Conservation (phyloP, 306 rosid species). For the Alnus glutinosa region DNA sequence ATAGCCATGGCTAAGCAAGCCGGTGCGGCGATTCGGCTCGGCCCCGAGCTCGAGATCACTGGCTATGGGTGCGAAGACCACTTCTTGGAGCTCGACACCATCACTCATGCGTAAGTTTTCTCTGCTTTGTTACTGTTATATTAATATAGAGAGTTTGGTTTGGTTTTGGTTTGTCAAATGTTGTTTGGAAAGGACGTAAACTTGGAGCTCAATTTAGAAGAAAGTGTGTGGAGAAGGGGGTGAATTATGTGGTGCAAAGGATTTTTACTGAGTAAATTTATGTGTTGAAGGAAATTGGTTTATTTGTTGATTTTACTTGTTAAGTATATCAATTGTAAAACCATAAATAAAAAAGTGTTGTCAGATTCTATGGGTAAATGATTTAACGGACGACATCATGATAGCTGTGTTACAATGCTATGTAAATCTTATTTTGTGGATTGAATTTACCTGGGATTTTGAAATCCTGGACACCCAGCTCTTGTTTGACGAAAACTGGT, state of each 20-base stretch:
- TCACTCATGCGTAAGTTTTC: constrained; percentile 37
- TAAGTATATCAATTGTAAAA: too few species aligned
- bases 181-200: neutral
- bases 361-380: neutral
- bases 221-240: neutral
- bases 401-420: neutral
- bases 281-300: neutral
- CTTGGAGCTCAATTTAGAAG: neutral
- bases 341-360: neutral
- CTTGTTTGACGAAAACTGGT: neutral
- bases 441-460: too few species aligned
- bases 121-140: neutral
- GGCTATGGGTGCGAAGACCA: constrained; percentile 99
- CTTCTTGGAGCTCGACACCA: constrained; percentile 90
- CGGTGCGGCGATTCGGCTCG: constrained; percentile 81
- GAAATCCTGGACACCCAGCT: neutral
- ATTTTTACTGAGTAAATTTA: neutral
- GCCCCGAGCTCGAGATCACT: constrained; percentile 94
- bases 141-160: too few species aligned
- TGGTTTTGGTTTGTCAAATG: neutral
- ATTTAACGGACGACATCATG: neutral
- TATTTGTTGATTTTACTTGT: neutral
- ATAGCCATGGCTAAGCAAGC: constrained; percentile 60
- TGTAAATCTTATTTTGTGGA: neutral
- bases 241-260: neutral